Evolutionary conservation across 345 rosid species (phyloP).

Genomic region (Orychophragmus violaceus): DNA sequence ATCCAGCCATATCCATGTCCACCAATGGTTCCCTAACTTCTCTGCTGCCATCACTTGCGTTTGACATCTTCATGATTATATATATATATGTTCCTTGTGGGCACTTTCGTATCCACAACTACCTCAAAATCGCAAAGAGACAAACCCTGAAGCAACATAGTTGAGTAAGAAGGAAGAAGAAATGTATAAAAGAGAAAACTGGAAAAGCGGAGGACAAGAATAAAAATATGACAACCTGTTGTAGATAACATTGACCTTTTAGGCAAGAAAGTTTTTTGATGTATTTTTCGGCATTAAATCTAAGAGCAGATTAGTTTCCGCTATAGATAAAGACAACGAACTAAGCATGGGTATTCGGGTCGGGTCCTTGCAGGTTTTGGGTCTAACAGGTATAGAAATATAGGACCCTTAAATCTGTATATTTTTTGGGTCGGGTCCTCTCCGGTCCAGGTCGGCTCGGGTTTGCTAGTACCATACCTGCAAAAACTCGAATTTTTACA

Average conservation of each 20-base stretch:
- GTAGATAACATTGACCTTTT: slow-evolving; percentile 7
- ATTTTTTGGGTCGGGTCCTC: too few species aligned
- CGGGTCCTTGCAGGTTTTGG: too few species aligned
- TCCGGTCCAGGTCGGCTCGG: too few species aligned
- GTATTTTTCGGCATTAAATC: not conserved
- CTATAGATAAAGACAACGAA: slow-evolving; percentile 1
- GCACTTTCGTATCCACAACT: not conserved
- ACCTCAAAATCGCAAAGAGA: slow-evolving; percentile 25
- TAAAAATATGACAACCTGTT: not conserved
- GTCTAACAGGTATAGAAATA: too few species aligned
- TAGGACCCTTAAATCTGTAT: too few species aligned
- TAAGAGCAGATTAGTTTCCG: not conserved
- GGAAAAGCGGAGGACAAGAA: slow-evolving; percentile 17
- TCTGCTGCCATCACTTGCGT: slow-evolving; percentile 15
- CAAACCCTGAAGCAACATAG: slow-evolving; percentile 25
- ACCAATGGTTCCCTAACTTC: slow-evolving; percentile 23
- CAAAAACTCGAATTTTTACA: too few species aligned
- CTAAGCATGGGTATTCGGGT: too few species aligned
- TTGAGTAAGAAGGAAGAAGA: slow-evolving; percentile 16
- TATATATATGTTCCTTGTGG: not conserved
- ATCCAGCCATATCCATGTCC: slow-evolving; percentile 18
- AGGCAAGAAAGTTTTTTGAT: slow-evolving; percentile 17
- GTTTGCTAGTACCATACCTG: too few species aligned
- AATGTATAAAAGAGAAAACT: slow-evolving; percentile 9
- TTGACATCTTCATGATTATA: slow-evolving; percentile 17